phyloP scores from a whole-genome alignment of 2,329 filamentous ascomycete species.

The Ophiostoma perfectum region DNA sequence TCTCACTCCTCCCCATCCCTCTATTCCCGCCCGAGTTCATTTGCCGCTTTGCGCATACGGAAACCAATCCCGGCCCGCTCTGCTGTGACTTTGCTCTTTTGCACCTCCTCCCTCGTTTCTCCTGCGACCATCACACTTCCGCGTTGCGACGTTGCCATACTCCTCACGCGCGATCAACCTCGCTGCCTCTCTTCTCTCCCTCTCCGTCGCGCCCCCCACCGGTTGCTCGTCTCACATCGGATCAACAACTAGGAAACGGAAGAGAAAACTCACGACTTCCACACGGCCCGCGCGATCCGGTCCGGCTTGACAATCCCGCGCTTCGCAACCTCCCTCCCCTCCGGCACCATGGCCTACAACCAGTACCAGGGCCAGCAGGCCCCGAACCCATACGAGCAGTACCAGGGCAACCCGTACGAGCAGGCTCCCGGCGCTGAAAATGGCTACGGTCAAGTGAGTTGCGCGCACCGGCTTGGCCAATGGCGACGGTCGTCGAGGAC shows the following conservation, averaged over 20 bases:
- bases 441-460: slow-evolving; percentile 38
- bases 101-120: neutral
- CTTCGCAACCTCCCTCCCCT: neutral
- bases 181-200: neutral
- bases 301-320: slow-evolving; percentile 11
- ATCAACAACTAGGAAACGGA: neutral
- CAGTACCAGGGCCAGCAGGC: slow-evolving; percentile 42
- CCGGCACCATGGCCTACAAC: slow-evolving; percentile 50
- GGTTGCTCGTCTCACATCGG: neutral
- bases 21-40: neutral
- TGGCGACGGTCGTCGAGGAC: no score
- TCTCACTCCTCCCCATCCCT: neutral
- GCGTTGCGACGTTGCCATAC: neutral
- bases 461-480: neutral
- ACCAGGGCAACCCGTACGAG: slow-evolving; percentile 58
- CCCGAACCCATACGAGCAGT: slow-evolving; percentile 23
- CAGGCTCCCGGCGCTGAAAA: slow-evolving; percentile 46
- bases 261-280: neutral
- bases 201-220: slow-evolving; percentile 8
- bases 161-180: neutral
- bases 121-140: neutral
- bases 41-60: neutral
- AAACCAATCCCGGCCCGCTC: neutral
- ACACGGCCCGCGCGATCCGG: slow-evolving; percentile 7
- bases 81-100: neutral